Percentiles rank a stretch among this genome's conserved stretches.
phyloP scores from a whole-genome alignment of 768 basidiomycete species.

The Dioszegia crocea region DNA sequence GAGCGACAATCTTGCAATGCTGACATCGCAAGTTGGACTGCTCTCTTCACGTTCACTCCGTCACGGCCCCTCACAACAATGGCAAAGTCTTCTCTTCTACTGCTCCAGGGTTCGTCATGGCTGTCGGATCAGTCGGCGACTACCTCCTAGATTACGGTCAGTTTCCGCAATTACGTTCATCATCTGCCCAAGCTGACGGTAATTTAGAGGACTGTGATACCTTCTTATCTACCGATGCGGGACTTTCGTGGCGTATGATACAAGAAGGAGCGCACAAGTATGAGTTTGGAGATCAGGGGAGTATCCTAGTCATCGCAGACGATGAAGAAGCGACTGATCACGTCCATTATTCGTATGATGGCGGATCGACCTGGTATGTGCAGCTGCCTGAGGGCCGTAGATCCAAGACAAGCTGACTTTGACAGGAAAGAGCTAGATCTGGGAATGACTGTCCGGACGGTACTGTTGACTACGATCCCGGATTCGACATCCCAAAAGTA shows the following conservation, averaged over 20 bases:
- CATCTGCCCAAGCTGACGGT: constrained; percentile 3
- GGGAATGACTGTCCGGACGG: constrained; percentile 66
- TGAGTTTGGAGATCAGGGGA: constrained; percentile 89
- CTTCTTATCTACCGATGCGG: constrained; percentile 86
- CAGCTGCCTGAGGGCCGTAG: no score
- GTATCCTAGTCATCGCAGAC: constrained; percentile 71
- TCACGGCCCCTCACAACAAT: constrained; percentile 86
- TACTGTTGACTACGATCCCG: constrained; percentile 78
- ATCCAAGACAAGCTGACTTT: neutral
- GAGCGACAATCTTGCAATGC: no score
- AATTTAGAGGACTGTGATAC: constrained; percentile 70
- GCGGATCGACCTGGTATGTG: constrained; percentile 75
- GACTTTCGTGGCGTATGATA: constrained; percentile 78
- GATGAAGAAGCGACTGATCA: constrained; percentile 73
- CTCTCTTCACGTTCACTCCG: constrained; percentile 86
- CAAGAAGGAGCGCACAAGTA: constrained; percentile 77
- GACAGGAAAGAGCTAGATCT: constrained; percentile 67
- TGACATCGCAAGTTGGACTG: constrained; percentile 64
- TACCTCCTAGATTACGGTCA: constrained; percentile 61
- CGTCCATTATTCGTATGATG: constrained; percentile 73
- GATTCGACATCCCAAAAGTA: constrained; percentile 91
- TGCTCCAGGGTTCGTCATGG: constrained; percentile 92
- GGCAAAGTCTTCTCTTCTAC: constrained; percentile 91
- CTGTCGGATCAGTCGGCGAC: constrained; percentile 82
- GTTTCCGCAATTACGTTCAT: neutral